Percentiles rank a stretch among this genome's conserved stretches.
Conservation (phyloP, 495 filamentous ascomycete genomes). For the Aspergillus kassunensis region DNA sequence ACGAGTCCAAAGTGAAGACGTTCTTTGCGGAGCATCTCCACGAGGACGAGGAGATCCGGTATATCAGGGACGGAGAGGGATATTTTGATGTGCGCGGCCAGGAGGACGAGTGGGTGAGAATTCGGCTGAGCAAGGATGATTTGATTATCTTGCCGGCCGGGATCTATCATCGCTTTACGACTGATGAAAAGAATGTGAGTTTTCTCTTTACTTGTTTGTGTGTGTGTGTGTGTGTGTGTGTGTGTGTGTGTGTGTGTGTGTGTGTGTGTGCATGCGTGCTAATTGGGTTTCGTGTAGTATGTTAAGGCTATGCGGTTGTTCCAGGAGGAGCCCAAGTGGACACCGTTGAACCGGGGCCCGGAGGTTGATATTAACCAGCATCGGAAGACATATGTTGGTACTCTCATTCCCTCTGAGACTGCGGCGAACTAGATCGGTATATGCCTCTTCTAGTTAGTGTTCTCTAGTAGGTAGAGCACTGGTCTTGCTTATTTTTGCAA, state of each 20-base stretch:
- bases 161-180: conserved; percentile 97
- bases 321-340: conserved; percentile 99
- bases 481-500: neutral
- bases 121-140: conserved; percentile 65
- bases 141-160: conserved; percentile 91
- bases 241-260: neutral
- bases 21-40: conserved; percentile 97
- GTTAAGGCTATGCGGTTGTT: conserved; percentile 95
- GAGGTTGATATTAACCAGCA: conserved; percentile 77
- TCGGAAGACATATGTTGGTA: conserved; percentile 69
- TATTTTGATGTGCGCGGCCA: conserved; percentile 86
- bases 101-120: conserved; percentile 79
- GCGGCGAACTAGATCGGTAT: conserved; percentile 23
- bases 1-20: conserved; percentile 81
- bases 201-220: neutral
- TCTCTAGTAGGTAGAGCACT: neutral
- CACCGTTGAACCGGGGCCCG: conserved; percentile 75
- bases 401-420: conserved; percentile 21
- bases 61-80: conserved; percentile 82
- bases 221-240: neutral
- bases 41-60: conserved; percentile 99
- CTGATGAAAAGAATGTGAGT: conserved; percentile 83
- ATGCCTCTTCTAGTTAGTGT: neutral
- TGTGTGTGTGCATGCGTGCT: conserved; percentile 11
- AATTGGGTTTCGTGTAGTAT: conserved; percentile 54